phyloP scores from a whole-genome alignment of 2,329 filamentous ascomycete species.

The Penicillium sp. region DNA sequence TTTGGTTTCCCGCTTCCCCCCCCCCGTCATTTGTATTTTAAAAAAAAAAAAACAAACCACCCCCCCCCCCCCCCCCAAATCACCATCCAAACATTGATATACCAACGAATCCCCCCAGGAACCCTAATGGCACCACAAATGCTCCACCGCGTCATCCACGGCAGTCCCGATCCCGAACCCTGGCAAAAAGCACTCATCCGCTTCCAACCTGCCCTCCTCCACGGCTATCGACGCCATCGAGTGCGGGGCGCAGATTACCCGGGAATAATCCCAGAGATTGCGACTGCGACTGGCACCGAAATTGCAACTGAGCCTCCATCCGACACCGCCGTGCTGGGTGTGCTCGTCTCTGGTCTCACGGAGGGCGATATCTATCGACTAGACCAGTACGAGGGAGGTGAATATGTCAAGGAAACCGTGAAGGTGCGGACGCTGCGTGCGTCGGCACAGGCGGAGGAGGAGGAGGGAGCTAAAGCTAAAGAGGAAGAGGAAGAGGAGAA shows the following conservation, averaged over 20 bases:
- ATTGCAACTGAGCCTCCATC: background rate
- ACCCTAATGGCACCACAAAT: conserved; percentile 82
- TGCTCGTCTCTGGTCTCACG: conserved; percentile 76
- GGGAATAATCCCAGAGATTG: conserved; percentile 59
- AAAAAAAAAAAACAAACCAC: too few species aligned
- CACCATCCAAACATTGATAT: background rate
- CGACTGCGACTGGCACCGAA: background rate
- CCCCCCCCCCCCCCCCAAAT: background rate
- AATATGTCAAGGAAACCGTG: conserved; percentile 64
- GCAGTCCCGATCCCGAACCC: conserved; percentile 53
- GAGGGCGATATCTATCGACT: conserved; percentile 73
- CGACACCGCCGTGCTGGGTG: conserved; percentile 66
- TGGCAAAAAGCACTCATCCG: conserved; percentile 59
- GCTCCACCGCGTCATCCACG: conserved; percentile 82
- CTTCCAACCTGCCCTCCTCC: conserved; percentile 74
- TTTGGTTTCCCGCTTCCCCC: too few species aligned
- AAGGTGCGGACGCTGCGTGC: conserved; percentile 46
- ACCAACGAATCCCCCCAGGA: conserved; percentile 35
- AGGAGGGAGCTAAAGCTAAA: conserved; percentile 3
- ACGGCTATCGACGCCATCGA: conserved; percentile 69
- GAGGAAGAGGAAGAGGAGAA: conserved; percentile 18
- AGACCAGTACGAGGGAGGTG: conserved; percentile 77
- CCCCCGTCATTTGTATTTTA: too few species aligned
- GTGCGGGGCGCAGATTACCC: conserved; percentile 77
- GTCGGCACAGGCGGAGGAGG: conserved; percentile 7